Evolutionary conservation across 179 eudicot genomes (phyloP), one percentile per base, ranked within the genome.

Genomic region (Heliamphora pulchella): DNA sequence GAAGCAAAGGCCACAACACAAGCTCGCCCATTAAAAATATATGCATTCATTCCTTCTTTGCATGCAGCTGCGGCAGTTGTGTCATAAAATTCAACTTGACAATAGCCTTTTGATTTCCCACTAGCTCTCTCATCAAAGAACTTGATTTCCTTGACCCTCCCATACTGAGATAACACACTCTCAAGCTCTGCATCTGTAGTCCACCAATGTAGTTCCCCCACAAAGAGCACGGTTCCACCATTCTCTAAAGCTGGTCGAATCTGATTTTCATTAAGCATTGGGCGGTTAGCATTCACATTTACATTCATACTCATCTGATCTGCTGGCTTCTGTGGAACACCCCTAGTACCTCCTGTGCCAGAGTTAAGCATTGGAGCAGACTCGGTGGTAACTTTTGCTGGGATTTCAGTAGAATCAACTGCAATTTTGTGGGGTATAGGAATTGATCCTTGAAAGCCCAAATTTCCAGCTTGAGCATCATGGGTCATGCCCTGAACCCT

Each of bases 141-240:
- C 76, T 91, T 94, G 22, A 94, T 88, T 82, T 94, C 97, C 85
- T 94, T 94, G 39, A 94, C 93, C 72, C 84, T 90, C 57, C 98
- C 98, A 83, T 89, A 94, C 39, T 91, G 93, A 59, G 91, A 84
- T 44, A 93, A 84, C 66, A 84, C 97, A 79, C 85, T 86, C 86
- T 94, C 98, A 39, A 94, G 83, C 82, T 94, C 98, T 55, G 90
- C 92, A 88, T 94, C 98, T 0, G 98, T 94, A 63, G 98, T 94
- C 98, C 98, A 94, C 98, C 98, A 94, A 80, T 94, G 98, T 79
- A 94, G 86, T 76, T 94, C 97, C 70, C 98, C 98, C 77, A 94
- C 98, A 90, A 89, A 94, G 78, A 94, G 85, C 89, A 89, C 90
- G 70, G 97, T 93, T 3, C 90, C 86, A 50, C 98, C 98, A 83